phyloP scores from a whole-genome alignment of 1,139 yeast species.

The Tardiomyces digboiensis region DNA sequence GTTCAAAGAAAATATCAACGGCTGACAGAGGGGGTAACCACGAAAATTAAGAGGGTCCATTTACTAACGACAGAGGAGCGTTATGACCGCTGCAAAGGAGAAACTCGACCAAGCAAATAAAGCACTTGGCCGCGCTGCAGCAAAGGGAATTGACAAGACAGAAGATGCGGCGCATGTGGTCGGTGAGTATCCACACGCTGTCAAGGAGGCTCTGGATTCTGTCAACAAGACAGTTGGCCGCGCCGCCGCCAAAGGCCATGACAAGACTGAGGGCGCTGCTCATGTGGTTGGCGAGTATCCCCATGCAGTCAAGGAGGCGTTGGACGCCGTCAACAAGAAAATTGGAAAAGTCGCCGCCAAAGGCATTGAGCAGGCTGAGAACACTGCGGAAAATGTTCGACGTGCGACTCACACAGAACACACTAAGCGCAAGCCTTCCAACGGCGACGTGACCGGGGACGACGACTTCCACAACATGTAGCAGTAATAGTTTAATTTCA shows the following conservation, averaged over 20 bases:
- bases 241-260: slow-evolving; percentile 11
- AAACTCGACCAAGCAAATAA: not conserved
- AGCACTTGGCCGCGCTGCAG: not conserved
- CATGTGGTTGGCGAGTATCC: not conserved
- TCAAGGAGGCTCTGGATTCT: slow-evolving; percentile 11
- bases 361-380: slow-evolving; percentile 11
- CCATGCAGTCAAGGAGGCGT: slow-evolving; percentile 1
- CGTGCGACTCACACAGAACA: too few species aligned
- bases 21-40: too few species aligned
- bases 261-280: slow-evolving; percentile 9
- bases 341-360: slow-evolving; percentile 10
- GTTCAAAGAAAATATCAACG: too few species aligned
- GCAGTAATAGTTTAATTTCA: too few species aligned
- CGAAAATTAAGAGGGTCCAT: too few species aligned
- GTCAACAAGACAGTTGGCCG: slow-evolving; percentile 7
- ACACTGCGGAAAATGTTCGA: too few species aligned
- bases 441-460: too few species aligned
- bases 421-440: too few species aligned
- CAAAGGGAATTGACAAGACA: not conserved
- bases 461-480: too few species aligned
- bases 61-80: too few species aligned
- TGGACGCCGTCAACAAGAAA: slow-evolving; percentile 2
- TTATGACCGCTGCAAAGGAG: not conserved
- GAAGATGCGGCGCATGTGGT: slow-evolving; percentile 1
- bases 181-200: slow-evolving; percentile 9